phyloP scores from a whole-genome alignment of 2,329 filamentous ascomycete genomes.

The Aspergillus ochraceoroseus region DNA sequence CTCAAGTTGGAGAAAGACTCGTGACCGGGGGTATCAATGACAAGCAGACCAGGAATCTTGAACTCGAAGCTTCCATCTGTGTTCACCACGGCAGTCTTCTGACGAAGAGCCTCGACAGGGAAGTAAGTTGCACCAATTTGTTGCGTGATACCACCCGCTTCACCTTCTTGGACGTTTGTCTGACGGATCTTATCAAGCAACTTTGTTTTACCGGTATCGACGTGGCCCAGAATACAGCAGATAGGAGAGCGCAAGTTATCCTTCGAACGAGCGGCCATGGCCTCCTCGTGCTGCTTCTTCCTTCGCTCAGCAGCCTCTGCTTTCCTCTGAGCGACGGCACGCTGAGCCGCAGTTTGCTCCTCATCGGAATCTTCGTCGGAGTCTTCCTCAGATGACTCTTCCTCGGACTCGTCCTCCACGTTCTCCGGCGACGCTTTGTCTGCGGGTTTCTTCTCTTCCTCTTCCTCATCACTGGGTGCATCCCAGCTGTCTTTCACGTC shows the following conservation, averaged over 20 bases:
- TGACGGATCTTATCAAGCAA: slow-evolving; percentile 96
- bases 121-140: slow-evolving; percentile 99
- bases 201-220: slow-evolving; percentile 99
- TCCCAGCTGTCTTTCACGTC: slow-evolving; percentile 95
- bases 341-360: slow-evolving; percentile 65
- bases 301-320: slow-evolving; percentile 82
- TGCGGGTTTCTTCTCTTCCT: slow-evolving; percentile 44
- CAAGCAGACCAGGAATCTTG: slow-evolving; percentile 92
- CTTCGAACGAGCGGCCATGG: slow-evolving; percentile 81
- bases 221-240: slow-evolving; percentile 98
- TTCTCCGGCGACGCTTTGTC: slow-evolving; percentile 24
- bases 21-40: slow-evolving; percentile 99
- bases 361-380: slow-evolving; percentile 69
- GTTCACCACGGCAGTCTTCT: slow-evolving; percentile 94
- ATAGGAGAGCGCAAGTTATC: slow-evolving; percentile 96
- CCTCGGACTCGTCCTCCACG: slow-evolving; percentile 28
- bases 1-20: slow-evolving; percentile 99
- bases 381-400: slow-evolving; percentile 46
- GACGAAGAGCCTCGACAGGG: slow-evolving; percentile 83
- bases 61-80: slow-evolving; percentile 84
- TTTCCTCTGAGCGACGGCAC: slow-evolving; percentile 71
- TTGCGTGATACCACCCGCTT: slow-evolving; percentile 98
- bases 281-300: slow-evolving; percentile 85
- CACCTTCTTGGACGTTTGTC: slow-evolving; percentile 97
- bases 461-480: slow-evolving; percentile 56